Evolutionary conservation across 352 stramenopile genomes (phyloP), one percentile per base, ranked within the genome.

Genomic region (Phytophthora melonis): DNA sequence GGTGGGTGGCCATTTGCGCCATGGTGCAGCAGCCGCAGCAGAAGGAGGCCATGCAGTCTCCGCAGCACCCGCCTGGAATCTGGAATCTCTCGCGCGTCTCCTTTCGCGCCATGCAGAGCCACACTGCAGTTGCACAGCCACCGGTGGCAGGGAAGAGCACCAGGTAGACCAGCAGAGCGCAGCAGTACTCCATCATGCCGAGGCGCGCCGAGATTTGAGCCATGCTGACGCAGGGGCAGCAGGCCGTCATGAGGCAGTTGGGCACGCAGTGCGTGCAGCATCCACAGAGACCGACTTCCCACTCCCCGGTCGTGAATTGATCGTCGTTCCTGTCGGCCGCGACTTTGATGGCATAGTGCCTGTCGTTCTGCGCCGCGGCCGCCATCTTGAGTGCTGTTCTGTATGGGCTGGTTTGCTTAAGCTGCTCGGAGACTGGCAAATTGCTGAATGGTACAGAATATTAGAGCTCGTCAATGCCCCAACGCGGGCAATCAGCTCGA

Each of bases 1-100:
- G 55, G 71, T 88, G 81, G 3, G 76, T 82, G 8, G 81, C 81
- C 9, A 86, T 67, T 66, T 88, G 81, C 8, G 78, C 72, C 49
- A 86, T 49, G 5, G 67, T 58, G 63, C 78, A 87, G 60, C 57
- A 73, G 13, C 53, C 50, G 55, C 76, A 88, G 56, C 66, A 86
- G 58, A 64, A 75, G 27, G 77, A 36, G 18, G 43, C 61, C 34
- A 70, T 74, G 21, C 47, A 75, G 59, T 88, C 81, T 5, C 18
- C 54, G 34, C 52, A 77, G n/a, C 56, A 72, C 16, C 36, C 70
- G 0, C 79, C 81, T 14, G 79, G 74, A 47, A 87, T 84, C 36
- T 80, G n/a, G 53, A 78, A 86, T 18, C 61, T 65, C 58, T 58
- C 52, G 39, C 79, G 81, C 1, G 74, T 58, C 18, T 78, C 64